Base-by-base conservation (phyloP, 2,329 filamentous ascomycete species). In the Penicillium sp. region DNA sequence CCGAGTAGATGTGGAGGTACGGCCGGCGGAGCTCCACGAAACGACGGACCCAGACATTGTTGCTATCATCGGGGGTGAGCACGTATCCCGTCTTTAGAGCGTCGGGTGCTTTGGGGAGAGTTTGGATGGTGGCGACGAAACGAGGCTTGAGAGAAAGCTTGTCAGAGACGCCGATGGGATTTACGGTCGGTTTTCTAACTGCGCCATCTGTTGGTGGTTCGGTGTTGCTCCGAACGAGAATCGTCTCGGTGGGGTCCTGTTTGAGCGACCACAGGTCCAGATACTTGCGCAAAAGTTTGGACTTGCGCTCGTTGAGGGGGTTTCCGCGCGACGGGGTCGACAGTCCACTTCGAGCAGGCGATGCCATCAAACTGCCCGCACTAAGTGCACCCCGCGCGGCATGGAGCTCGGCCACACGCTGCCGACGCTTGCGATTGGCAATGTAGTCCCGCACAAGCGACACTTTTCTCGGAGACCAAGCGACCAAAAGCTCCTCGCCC, bases 1-100 rank as follows among this genome's bases (percentile, higher is more conserved):
- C 87, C 22, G 86, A 89, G 75, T 97, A 91, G 34, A 99, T 85
- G 72, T 97, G 92, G 49, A 99, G 81, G 70, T 97, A 99, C 0
- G 94, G 94, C 49, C 89, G 84, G 31, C 94, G 86, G 27, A 99
- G 83, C 75, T 99, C 94, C 47, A 97, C 91, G 68, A 96, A 97
- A 40, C 93, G 87, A 65, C 92, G 91, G 27, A 94, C 84, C 94
- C 94, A 99, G 57, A 89, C 85, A 21, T 87, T 90, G 60, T 75
- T 71, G 50, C 90, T 88, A 52, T 86, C 87, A 67, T 92, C 92
- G 0, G 92, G 92, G 2, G 90, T 90, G 42, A 97, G 81, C 14
- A 99, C 83, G 72, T 94, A 95, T 14, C 92, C 92, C 14, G 90
- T 87, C 76, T 96, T 96, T 63, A 96, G 81, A 1, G 94, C 82